Conservation (phyloP, 164 flowering plant species). For the Vitis amurensis region DNA sequence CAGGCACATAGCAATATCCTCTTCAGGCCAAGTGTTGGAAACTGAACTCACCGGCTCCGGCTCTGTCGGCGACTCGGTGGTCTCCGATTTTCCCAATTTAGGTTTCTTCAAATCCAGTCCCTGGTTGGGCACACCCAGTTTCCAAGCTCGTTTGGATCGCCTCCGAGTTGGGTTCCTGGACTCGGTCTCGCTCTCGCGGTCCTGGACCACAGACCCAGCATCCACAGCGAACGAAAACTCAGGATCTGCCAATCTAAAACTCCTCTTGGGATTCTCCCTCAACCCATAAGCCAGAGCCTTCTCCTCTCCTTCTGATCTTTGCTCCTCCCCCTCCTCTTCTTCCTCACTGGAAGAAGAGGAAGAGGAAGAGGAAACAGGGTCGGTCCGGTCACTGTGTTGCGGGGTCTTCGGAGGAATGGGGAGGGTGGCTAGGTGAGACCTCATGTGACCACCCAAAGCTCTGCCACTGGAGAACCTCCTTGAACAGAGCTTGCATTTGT, state of each 20-base stretch:
- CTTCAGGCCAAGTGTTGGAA: conserved; percentile 38
- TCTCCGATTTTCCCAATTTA: conserved; percentile 7
- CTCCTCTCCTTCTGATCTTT: conserved; percentile 16
- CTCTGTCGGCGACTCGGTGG: conserved; percentile 14
- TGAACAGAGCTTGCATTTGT: conserved; percentile 47
- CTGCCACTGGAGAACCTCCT: conserved; percentile 40
- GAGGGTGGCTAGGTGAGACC: conserved; percentile 34
- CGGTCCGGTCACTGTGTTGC: conserved; percentile 8
- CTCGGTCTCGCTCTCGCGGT: conserved; percentile 38
- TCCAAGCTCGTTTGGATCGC: conserved; percentile 23
- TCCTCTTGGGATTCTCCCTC: conserved; percentile 37
- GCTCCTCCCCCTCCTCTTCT: conserved; percentile 14
- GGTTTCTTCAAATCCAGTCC: not conserved
- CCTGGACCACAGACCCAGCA: conserved; percentile 22
- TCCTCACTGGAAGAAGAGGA: conserved; percentile 29
- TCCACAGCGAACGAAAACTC: conserved; percentile 21
- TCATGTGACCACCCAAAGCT: conserved; percentile 62
- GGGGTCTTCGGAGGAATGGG: conserved; percentile 29
- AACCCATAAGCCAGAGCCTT: conserved; percentile 21
- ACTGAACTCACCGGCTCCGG: conserved; percentile 38
- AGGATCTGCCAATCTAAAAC: conserved; percentile 31
- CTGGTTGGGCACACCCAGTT: not conserved
- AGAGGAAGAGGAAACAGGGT: conserved; percentile 30
- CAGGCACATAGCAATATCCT: conserved; percentile 44
- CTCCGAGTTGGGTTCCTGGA: conserved; percentile 27